phyloP scores from a whole-genome alignment of 164 flowering plant genomes.

The Macadamia integrifolia region DNA sequence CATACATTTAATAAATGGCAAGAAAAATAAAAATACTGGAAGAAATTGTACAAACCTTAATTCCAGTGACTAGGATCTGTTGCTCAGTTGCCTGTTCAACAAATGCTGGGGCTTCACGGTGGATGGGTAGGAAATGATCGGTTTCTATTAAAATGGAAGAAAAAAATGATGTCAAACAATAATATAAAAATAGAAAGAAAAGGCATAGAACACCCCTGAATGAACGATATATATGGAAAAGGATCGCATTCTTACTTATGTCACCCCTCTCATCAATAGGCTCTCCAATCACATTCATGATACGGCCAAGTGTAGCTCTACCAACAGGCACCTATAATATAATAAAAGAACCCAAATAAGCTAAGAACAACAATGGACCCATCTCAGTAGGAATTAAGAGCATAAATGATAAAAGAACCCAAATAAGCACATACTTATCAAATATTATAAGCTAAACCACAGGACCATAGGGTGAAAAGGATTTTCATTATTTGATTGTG shows the following conservation, averaged over 20 bases:
- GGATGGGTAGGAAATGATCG: conserved; percentile 85
- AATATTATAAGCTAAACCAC: background rate
- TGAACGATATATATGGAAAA: background rate
- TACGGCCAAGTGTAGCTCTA: conserved; percentile 95
- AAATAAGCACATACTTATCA: background rate
- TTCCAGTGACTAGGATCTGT: conserved; percentile 91
- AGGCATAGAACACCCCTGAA: background rate
- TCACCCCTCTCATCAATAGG: conserved; percentile 94
- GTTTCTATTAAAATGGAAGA: conserved; percentile 43
- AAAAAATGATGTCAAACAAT: background rate
- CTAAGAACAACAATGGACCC: background rate
- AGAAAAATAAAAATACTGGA: no score
- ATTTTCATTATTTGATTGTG: no score
- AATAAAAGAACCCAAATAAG: background rate
- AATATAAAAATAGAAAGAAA: background rate
- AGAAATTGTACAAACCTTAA: conserved; percentile 45
- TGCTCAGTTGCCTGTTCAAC: conserved; percentile 96
- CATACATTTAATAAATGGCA: no score
- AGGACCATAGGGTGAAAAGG: no score
- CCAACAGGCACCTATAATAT: conserved; percentile 82
- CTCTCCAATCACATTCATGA: conserved; percentile 96
- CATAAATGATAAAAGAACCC: background rate
- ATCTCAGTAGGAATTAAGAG: background rate
- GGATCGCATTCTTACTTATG: conserved; percentile 48
- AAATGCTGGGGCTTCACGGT: conserved; percentile 92